Conservation (phyloP, 164 flowering plant genomes). For the Kingdonia uniflora region DNA sequence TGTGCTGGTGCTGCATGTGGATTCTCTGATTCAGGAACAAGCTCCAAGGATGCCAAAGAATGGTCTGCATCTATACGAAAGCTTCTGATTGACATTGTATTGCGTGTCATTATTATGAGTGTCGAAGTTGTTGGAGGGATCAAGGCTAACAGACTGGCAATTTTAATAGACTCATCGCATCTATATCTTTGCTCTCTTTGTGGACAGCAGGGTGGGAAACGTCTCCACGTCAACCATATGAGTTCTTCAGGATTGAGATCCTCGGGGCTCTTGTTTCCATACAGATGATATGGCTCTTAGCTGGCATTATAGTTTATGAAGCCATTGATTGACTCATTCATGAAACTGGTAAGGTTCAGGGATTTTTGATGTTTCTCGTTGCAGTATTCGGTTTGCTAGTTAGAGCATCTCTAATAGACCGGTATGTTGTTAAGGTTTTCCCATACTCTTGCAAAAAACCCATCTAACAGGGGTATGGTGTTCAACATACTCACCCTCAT, state of each 20-base stretch:
- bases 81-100: slow-evolving; percentile 48
- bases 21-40: slow-evolving; percentile 46
- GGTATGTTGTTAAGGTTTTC: too few species aligned
- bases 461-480: too few species aligned
- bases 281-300: slow-evolving; percentile 81
- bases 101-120: slow-evolving; percentile 64
- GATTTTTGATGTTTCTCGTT: slow-evolving; percentile 66
- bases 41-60: slow-evolving; percentile 58
- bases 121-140: slow-evolving; percentile 81
- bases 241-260: slow-evolving; percentile 80
- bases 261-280: slow-evolving; percentile 86
- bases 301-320: slow-evolving; percentile 83
- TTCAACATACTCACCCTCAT: too few species aligned
- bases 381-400: slow-evolving; percentile 77
- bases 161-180: slow-evolving; percentile 87
- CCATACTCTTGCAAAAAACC: too few species aligned
- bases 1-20: slow-evolving; percentile 74
- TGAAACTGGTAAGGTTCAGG: slow-evolving; percentile 57
- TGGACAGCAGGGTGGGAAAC: slow-evolving; percentile 98
- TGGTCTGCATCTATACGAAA: slow-evolving; percentile 59
- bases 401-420: too few species aligned
- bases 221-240: slow-evolving; percentile 76
- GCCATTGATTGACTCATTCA: slow-evolving; percentile 59
- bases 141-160: slow-evolving; percentile 83
- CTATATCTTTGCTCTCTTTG: slow-evolving; percentile 76